phyloP scores from a whole-genome alignment of 2,329 filamentous ascomycete species.

The Aureobasidium sp. region DNA sequence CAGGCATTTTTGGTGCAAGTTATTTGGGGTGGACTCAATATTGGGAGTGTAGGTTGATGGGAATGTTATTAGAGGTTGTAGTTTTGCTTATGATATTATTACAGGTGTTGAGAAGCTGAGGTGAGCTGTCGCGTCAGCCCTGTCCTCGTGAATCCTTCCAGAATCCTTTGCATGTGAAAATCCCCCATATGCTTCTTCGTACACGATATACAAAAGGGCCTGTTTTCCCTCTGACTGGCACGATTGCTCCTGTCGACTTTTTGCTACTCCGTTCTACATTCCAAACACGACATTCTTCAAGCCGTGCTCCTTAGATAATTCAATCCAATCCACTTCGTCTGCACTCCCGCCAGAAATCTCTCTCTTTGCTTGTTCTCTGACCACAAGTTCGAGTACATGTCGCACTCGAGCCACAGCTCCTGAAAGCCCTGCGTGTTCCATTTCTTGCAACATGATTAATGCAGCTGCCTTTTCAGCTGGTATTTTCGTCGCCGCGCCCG shows the following conservation, averaged over 20 bases:
- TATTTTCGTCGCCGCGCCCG: constrained; percentile 37
- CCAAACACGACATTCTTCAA: constrained; percentile 44
- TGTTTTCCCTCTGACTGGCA: too few relatives aligned
- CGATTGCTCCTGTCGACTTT: background rate
- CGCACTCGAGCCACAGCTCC: constrained; percentile 39
- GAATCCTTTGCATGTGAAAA: background rate
- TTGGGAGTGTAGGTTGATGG: too few relatives aligned
- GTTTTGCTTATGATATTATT: too few relatives aligned
- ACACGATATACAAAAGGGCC: too few relatives aligned
- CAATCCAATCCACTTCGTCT: constrained; percentile 43
- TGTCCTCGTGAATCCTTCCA: background rate
- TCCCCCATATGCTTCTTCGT: too few relatives aligned
- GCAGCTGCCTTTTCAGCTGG: constrained; percentile 37
- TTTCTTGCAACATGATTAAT: constrained; percentile 39
- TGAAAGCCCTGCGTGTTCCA: constrained; percentile 41
- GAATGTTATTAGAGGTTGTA: too few relatives aligned
- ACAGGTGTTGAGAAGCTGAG: too few relatives aligned
- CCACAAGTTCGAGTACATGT: constrained; percentile 38
- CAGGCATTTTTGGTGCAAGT: background rate
- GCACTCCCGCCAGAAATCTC: constrained; percentile 31
- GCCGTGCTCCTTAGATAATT: constrained; percentile 37
- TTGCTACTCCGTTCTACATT: constrained; percentile 22
- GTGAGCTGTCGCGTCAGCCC: background rate
- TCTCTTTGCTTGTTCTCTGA: constrained; percentile 37
- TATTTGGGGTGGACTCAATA: too few relatives aligned